Base-by-base conservation (phyloP, 176 grass and related monocot genomes). In the Bromus sterilis region DNA sequence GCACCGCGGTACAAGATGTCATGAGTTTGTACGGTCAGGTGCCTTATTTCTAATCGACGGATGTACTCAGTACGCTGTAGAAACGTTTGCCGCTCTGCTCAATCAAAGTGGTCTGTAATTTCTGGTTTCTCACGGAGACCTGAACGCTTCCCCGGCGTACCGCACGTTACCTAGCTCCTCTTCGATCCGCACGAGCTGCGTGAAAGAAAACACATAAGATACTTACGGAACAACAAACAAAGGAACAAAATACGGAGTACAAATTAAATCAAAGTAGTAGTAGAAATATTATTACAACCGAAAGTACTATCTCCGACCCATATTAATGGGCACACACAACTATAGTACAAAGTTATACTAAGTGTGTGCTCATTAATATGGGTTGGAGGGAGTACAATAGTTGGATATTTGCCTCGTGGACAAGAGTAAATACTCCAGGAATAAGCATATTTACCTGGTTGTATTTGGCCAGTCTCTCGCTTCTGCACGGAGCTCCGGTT, bases 401-500 rank as follows among this genome's bases (percentile, higher is more conserved):
- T 66, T 35, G 76, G 56, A 49, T 0, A 60, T 7, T 20, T 23
- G 12, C 34, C 25, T n/a, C 10, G 4, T 1, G 11, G 37, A 16
- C 1, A 5, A n/a, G n/a, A n/a, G 31, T 56, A 16, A 67, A 42
- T 49, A 42, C 4, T 64, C 12, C 24, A 81, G 10, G 21, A 31
- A 41, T 66, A 64, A 66, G 8, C 29, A 32, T 5, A 16, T 32
- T 88, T 80, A 99, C 96, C 89, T 99, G 96, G 81, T 95, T 99
- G 79, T 99, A 95, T 61, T 99, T 95, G 20, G 96, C 96, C 69
- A 95, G 79, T 15, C 96, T 84, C 87, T 99, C 96, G 7, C 93
- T 95, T 63, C 93, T 82, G 76, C 96, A 99, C 6, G 96, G 96
- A 70, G 96, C 96, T 29, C 96, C 96, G 0, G 96, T 99, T 82